Conservation (phyloP, 2,329 filamentous ascomycete genomes). For the Ceratocystis albifundus region DNA sequence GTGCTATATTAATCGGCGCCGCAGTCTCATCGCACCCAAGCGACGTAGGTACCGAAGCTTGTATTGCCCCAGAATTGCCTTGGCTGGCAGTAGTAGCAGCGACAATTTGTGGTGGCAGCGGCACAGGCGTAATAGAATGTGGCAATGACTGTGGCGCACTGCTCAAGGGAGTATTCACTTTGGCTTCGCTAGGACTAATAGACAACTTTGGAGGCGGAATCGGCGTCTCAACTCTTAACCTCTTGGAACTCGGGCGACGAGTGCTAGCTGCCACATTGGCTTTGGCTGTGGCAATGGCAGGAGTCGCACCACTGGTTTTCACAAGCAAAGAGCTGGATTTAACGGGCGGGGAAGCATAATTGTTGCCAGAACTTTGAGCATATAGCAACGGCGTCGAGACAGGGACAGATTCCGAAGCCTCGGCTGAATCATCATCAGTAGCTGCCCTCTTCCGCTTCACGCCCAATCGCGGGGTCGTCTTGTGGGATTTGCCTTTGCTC, state of each 20-base stretch:
- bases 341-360: too few relatives aligned
- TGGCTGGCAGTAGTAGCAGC: neutral
- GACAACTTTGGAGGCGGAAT: slow-evolving; percentile 38
- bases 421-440: slow-evolving; percentile 18
- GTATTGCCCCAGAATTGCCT: neutral
- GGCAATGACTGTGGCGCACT: slow-evolving; percentile 4
- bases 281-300: slow-evolving; percentile 29
- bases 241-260: slow-evolving; percentile 31
- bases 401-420: slow-evolving; percentile 6
- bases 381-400: too few relatives aligned
- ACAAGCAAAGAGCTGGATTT: too few relatives aligned
- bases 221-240: slow-evolving; percentile 47
- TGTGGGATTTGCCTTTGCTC: neutral
- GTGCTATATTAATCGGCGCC: too few relatives aligned
- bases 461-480: neutral
- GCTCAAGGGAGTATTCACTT: slow-evolving; percentile 25
- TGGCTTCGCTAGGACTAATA: slow-evolving; percentile 24
- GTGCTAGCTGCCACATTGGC: slow-evolving; percentile 24
- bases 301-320: neutral
- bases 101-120: slow-evolving; percentile 23
- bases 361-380: too few relatives aligned
- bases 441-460: slow-evolving; percentile 16
- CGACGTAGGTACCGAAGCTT: slow-evolving; percentile 4
- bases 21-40: slow-evolving; percentile 1
- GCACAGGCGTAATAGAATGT: slow-evolving; percentile 35